Evolutionary conservation across 2,329 filamentous ascomycete species (phyloP), one percentile per base, ranked within the genome.

Genomic region (Exophiala mesophila): DNA sequence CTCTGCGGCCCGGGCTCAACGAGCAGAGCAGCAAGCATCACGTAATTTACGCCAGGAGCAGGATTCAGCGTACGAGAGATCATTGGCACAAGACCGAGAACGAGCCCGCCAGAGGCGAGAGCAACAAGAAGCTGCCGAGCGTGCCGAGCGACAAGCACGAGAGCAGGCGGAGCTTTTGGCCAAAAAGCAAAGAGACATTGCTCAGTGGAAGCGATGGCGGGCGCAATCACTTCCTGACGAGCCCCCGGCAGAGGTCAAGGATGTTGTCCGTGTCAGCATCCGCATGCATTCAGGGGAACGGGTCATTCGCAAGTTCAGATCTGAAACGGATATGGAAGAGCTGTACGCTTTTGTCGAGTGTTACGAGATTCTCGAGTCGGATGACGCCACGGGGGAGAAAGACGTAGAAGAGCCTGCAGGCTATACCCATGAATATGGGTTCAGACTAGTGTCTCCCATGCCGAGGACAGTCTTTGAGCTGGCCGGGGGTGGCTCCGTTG

Each of bases 271-370:
- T n/a, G 71, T 84, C 38, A 79, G 75, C 50, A 64, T 84, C 18
- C 71, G 78, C 10, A 65, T 83, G 56, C 69, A 72, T 0, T 82
- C 77, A 3, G 84, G 79, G 1, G 83, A 87, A 36, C 76, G 89
- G 30, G 77, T 95, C 2, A 77, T 94, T 42, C 77, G 90, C 30
- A 78, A 77, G 36, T 97, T 98, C 61, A 63, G 71, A 0, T 70
- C 74, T 1, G 71, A 78, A n/a, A 78, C 85, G 0, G 73, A 76
- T 2, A 70, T 97, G 26, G 90, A 97, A 60, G 88, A 96, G 57
- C 68, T 98, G 4, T 97, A 97, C 63, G 92, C 90, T 0, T 96
- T 94, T 66, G 88, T 97, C 2, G 92, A 98, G 60, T 97, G 90
- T 66, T 83, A 88, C 60, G 81, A 87, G 39, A 55, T 83, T 4